A percentile compares a stretch with the other conserved stretches of the same genome.
Conservation (phyloP, 805 yeast genomes). For the Babjeviella inositovora region DNA sequence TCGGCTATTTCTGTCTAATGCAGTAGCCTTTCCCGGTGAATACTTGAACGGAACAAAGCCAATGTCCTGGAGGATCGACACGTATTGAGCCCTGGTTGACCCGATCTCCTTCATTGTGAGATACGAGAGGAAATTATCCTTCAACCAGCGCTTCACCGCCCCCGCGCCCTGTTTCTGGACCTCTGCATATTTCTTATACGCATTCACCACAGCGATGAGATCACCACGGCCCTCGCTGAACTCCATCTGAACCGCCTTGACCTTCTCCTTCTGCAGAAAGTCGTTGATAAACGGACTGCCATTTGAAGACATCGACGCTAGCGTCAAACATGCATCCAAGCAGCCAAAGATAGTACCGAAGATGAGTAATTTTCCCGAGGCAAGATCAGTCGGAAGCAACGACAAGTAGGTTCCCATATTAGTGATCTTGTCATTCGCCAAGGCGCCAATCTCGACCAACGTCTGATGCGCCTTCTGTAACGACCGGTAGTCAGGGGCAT, state of each 20-base stretch:
- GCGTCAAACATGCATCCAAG: constrained; percentile 56
- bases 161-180: constrained; percentile 7
- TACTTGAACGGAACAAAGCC: constrained; percentile 57
- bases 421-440: constrained; percentile 37
- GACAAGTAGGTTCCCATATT: constrained; percentile 71
- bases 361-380: constrained; percentile 69
- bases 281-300: constrained; percentile 61
- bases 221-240: constrained; percentile 55
- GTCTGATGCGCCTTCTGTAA: constrained; percentile 31
- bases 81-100: constrained; percentile 55
- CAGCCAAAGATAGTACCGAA: constrained; percentile 76
- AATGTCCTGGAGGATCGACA: constrained; percentile 56
- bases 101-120: constrained; percentile 54
- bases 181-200: constrained; percentile 34
- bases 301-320: constrained; percentile 63
- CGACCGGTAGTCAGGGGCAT: constrained; percentile 50
- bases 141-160: constrained; percentile 25
- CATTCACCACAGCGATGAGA: constrained; percentile 45
- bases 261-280: constrained; percentile 46
- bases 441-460: constrained; percentile 61
- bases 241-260: constrained; percentile 25
- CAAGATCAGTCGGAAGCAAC: constrained; percentile 72
- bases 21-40: constrained; percentile 7
- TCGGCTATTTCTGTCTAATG: constrained; percentile 27
- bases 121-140: constrained; percentile 44